Conservation (phyloP, 805 yeast genomes). For the Lachancea cidri region DNA sequence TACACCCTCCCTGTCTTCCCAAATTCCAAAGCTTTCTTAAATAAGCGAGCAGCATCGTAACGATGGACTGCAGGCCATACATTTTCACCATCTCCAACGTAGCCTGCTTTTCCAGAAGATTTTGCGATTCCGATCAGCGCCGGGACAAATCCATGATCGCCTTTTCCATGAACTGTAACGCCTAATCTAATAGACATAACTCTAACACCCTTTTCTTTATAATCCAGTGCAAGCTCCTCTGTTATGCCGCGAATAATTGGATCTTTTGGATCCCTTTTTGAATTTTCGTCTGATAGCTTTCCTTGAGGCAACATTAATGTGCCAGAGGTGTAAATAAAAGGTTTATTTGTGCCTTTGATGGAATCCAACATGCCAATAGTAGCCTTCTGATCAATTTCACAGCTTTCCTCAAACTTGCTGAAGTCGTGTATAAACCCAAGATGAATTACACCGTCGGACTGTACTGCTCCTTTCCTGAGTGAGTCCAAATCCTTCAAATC, state of each 20-base stretch:
- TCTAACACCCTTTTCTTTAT: slow-evolving; percentile 26
- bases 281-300: neutral
- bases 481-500: slow-evolving; percentile 26
- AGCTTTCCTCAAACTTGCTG: slow-evolving; percentile 14
- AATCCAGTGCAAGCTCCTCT: slow-evolving; percentile 15
- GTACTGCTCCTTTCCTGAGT: slow-evolving; percentile 25
- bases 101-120: slow-evolving; percentile 30
- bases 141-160: slow-evolving; percentile 28
- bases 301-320: slow-evolving; percentile 8
- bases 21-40: slow-evolving; percentile 24
- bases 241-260: slow-evolving; percentile 12
- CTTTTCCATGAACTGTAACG: slow-evolving; percentile 34
- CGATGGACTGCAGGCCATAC: slow-evolving; percentile 33
- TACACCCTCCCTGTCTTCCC: slow-evolving; percentile 25
- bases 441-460: slow-evolving; percentile 37
- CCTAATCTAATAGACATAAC: slow-evolving; percentile 27
- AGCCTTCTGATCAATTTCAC: slow-evolving; percentile 27
- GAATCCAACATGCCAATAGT: slow-evolving; percentile 27
- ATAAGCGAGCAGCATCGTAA: slow-evolving; percentile 33
- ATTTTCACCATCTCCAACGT: slow-evolving; percentile 34
- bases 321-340: slow-evolving; percentile 28
- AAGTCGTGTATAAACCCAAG: slow-evolving; percentile 35
- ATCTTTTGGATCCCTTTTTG: neutral
- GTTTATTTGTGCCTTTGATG: slow-evolving; percentile 28
- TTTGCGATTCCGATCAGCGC: slow-evolving; percentile 27